Conservation (phyloP, 2,329 filamentous ascomycete genomes). For the Penicillium sp. region DNA sequence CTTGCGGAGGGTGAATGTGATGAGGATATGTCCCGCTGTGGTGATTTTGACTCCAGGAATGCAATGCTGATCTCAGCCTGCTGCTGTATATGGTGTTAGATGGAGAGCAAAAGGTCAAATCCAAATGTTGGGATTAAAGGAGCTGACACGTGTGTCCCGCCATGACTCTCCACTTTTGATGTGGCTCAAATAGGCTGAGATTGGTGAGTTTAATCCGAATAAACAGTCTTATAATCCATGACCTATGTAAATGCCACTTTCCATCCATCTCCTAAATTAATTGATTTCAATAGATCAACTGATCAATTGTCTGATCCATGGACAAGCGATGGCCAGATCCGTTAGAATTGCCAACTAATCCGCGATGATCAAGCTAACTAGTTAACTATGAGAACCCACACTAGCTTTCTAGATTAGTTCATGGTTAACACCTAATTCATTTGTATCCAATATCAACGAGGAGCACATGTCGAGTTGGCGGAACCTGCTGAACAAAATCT, state of each 20-base stretch:
- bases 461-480: neutral
- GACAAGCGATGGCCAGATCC: neutral
- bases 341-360: neutral
- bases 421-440: too few relatives aligned
- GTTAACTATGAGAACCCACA: neutral
- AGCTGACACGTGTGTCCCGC: conserved; percentile 8
- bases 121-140: neutral
- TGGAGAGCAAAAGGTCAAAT: neutral
- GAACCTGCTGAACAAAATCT: neutral
- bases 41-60: neutral
- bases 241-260: neutral
- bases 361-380: neutral
- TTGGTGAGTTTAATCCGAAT: neutral
- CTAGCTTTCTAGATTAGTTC: neutral
- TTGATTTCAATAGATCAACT: neutral
- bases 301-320: neutral
- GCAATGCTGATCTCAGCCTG: neutral
- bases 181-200: conserved; percentile 7
- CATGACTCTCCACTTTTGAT: conserved; percentile 6
- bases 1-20: neutral
- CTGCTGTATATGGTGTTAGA: neutral
- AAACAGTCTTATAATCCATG: neutral
- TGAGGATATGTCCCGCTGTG: neutral
- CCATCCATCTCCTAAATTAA: neutral
- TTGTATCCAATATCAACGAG: neutral